Conservation (phyloP, 257 asterid species). For the Forsythia suspensa region DNA sequence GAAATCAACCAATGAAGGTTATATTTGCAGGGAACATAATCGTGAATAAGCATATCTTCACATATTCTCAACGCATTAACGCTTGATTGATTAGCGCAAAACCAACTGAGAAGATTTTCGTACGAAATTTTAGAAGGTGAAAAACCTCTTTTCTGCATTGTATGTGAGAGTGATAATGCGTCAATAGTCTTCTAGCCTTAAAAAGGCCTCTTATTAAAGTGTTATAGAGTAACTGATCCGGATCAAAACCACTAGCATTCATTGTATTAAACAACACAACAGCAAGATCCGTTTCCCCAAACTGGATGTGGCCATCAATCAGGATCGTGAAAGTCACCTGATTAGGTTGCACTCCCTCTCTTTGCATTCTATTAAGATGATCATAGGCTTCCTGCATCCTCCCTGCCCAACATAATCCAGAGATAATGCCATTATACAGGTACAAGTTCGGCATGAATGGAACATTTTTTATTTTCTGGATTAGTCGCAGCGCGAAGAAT, state of each 20-base stretch:
- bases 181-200: constrained; percentile 45
- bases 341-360: constrained; percentile 54
- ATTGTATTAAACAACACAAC: constrained; percentile 53
- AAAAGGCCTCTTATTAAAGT: constrained; percentile 53
- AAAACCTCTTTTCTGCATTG: constrained; percentile 59
- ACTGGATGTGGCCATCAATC: constrained; percentile 48
- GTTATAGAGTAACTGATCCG: constrained; percentile 46
- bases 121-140: constrained; percentile 52
- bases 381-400: constrained; percentile 52
- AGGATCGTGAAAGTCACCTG: constrained; percentile 59
- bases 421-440: constrained; percentile 48
- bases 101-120: constrained; percentile 44
- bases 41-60: constrained; percentile 52
- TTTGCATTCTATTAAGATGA: constrained; percentile 44
- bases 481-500: constrained; percentile 32
- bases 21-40: constrained; percentile 45
- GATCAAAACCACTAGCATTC: constrained; percentile 41
- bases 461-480: constrained; percentile 26
- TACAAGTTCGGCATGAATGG: constrained; percentile 41
- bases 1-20: constrained; percentile 36
- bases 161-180: constrained; percentile 44
- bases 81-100: constrained; percentile 39
- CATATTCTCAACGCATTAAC: constrained; percentile 45
- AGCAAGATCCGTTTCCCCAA: constrained; percentile 49
- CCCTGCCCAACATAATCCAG: constrained; percentile 47